A percentile compares a stretch with the other conserved stretches of the same genome.
phyloP scores from a whole-genome alignment of 169 alveolate species.

The Plasmodium knowlesi region DNA sequence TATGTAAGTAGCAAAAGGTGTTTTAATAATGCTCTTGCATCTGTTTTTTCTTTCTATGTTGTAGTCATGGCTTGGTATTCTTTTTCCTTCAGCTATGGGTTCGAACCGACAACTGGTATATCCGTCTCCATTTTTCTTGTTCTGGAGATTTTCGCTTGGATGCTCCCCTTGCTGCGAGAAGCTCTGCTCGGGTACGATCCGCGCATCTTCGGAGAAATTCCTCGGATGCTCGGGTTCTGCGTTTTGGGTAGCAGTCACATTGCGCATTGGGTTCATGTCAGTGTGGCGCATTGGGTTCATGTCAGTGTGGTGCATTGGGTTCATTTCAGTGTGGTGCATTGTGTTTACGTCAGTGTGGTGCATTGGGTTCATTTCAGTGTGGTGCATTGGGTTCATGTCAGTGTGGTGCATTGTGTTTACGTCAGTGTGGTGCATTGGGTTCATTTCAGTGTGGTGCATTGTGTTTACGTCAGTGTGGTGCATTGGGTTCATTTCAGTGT shows the following conservation, averaged over 20 bases:
- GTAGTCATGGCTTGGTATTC: neutral
- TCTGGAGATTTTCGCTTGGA: neutral
- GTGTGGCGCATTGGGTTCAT: neutral
- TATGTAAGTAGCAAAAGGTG: neutral
- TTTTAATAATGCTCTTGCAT: neutral
- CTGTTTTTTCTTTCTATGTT: neutral
- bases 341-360: too few species aligned
- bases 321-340: too few species aligned
- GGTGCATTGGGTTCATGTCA: too few species aligned
- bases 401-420: too few species aligned
- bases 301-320: neutral
- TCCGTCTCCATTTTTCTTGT: neutral
- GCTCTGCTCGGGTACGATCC: neutral
- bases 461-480: too few species aligned
- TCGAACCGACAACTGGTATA: neutral
- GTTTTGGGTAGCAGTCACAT: neutral
- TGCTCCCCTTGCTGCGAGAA: neutral
- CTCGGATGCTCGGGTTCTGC: neutral
- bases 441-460: too few species aligned
- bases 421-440: too few species aligned
- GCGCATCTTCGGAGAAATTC: neutral
- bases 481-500: too few species aligned
- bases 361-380: too few species aligned
- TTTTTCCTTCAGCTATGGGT: neutral
- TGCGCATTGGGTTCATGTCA: neutral